Evolutionary conservation across 148 eudicot genomes (phyloP).

Genomic region (Rhododendron ovatum): DNA sequence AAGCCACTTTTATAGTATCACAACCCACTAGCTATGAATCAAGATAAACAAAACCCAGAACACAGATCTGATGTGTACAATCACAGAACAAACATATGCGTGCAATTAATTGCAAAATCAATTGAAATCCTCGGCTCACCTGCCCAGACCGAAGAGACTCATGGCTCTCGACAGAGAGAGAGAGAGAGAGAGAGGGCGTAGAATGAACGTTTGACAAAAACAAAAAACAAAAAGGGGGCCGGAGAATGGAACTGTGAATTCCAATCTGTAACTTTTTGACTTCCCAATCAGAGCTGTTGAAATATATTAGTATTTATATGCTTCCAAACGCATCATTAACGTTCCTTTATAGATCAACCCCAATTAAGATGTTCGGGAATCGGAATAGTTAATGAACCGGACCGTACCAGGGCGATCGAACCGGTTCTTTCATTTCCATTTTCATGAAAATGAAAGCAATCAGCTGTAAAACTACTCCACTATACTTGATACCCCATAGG

Average conservation of each 20-base stretch:
- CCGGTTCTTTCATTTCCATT: background rate
- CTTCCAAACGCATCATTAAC: background rate
- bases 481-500: too few relatives aligned
- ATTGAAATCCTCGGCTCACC: constrained; percentile 29
- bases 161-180: constrained; percentile 28
- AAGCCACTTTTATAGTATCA: background rate
- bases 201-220: background rate
- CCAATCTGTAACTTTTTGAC: constrained; percentile 4
- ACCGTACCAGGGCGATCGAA: too few relatives aligned
- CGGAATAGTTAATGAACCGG: background rate
- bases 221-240: background rate
- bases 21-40: constrained; percentile 8
- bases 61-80: background rate
- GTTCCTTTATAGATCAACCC: background rate
- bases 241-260: background rate
- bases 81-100: background rate
- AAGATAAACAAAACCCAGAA: constrained; percentile 3
- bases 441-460: background rate
- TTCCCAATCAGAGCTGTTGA: background rate
- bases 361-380: background rate
- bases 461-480: background rate
- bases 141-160: constrained; percentile 93
- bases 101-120: background rate
- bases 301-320: background rate
- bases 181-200: constrained; percentile 12